Conservation (phyloP, 2,329 filamentous ascomycete species). For the Fusarium nelsonii region DNA sequence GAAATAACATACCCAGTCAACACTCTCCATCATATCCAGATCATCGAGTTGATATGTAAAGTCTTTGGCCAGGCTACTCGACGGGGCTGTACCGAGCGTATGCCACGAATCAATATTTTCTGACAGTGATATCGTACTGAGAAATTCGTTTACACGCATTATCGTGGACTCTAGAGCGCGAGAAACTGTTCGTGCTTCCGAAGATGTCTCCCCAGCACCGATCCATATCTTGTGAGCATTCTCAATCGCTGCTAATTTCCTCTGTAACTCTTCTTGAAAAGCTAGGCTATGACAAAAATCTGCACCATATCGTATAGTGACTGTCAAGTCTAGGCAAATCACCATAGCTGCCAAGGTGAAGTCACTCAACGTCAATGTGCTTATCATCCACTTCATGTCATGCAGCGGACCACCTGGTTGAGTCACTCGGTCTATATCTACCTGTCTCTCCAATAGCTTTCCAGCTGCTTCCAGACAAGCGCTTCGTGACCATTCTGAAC, state of each 20-base stretch:
- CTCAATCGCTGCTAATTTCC: conserved; percentile 25
- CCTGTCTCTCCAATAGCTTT: conserved; percentile 47
- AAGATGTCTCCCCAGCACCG: background rate
- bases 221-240: conserved; percentile 43
- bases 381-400: conserved; percentile 60
- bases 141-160: conserved; percentile 6
- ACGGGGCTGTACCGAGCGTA: accelerated
- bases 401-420: conserved; percentile 59
- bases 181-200: conserved; percentile 40
- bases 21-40: conserved; percentile 18
- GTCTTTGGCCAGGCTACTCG: accelerated
- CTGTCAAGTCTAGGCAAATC: conserved; percentile 56
- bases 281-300: accelerated
- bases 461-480: conserved; percentile 48
- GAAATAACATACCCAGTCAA: conserved; percentile 41
- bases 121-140: background rate
- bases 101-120: accelerated
- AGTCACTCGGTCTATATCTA: conserved; percentile 50
- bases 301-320: conserved; percentile 29
- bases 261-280: background rate
- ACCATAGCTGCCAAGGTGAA: conserved; percentile 66
- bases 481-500: conserved; percentile 34
- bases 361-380: conserved; percentile 60
- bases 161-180: conserved; percentile 41
- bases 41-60: conserved; percentile 11